These are phyloP conservation scores for Mucor velutinosus DNA, from an alignment of 371 early-diverging fungal genomes.

Conservation along the genomic window DNA sequence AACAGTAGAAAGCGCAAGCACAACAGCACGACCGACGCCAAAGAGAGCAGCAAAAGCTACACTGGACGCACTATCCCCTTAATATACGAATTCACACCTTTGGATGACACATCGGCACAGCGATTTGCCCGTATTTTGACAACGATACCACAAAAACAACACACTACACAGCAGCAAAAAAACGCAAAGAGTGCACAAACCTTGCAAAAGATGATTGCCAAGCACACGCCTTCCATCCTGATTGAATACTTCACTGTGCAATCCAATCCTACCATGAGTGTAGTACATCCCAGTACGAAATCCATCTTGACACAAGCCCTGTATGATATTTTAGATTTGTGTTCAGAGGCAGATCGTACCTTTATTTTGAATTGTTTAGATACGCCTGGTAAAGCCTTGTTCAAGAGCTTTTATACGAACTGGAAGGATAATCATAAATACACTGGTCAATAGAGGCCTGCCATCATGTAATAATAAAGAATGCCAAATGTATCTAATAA, in stretches of 20 bases:
- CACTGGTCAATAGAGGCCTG: slow-evolving; percentile 53
- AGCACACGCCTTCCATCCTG: slow-evolving; percentile 71
- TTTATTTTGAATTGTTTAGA: slow-evolving; percentile 67
- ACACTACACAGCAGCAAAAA: slow-evolving; percentile 4
- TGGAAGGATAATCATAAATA: slow-evolving; percentile 67
- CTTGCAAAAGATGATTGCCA: slow-evolving; percentile 57
- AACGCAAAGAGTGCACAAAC: slow-evolving; percentile 16
- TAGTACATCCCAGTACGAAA: slow-evolving; percentile 50
- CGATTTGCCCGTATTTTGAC: slow-evolving; percentile 59
- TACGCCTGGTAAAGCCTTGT: slow-evolving; percentile 56
- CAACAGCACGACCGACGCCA: background rate
- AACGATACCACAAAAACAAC: slow-evolving; percentile 37
- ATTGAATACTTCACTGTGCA: slow-evolving; percentile 70
- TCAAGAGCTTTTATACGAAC: slow-evolving; percentile 59
- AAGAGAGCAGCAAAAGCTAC: background rate
- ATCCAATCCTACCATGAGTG: slow-evolving; percentile 58
- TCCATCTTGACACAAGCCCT: slow-evolving; percentile 62
- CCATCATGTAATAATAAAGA: background rate
- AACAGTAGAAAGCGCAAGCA: slow-evolving; percentile 14
- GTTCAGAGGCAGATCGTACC: slow-evolving; percentile 68
- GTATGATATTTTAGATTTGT: slow-evolving; percentile 72
- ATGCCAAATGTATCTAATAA: no score
- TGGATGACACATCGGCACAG: slow-evolving; percentile 52
- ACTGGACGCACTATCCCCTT: slow-evolving; percentile 20
- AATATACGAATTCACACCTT: slow-evolving; percentile 41